A percentile compares a stretch with the other conserved stretches of the same genome.
phyloP scores from a whole-genome alignment of 2,329 filamentous ascomycete genomes.

The Lachnellula cervina region DNA sequence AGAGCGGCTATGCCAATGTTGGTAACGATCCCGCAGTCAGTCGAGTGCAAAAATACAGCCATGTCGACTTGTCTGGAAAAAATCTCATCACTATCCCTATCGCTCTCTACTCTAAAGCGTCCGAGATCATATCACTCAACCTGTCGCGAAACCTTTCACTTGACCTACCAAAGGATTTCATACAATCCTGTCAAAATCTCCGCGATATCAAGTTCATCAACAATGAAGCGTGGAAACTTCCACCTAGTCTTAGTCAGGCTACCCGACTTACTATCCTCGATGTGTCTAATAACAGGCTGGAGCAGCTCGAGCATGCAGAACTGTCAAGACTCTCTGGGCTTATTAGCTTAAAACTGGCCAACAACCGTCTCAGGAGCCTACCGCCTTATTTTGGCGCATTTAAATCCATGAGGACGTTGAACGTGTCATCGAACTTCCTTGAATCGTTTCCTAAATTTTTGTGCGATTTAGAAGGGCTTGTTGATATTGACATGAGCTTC shows the following conservation, averaged over 20 bases:
- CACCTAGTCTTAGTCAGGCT: slow-evolving; percentile 77
- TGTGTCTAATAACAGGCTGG: slow-evolving; percentile 88
- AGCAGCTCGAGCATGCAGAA: slow-evolving; percentile 80
- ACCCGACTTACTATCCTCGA: slow-evolving; percentile 81
- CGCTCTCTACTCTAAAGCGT: slow-evolving; percentile 82
- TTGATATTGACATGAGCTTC: slow-evolving; percentile 95
- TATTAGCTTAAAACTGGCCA: slow-evolving; percentile 86
- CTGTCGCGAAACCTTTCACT: slow-evolving; percentile 87
- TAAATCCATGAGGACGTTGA: slow-evolving; percentile 72
- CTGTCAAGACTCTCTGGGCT: slow-evolving; percentile 70
- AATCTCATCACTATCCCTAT: slow-evolving; percentile 96
- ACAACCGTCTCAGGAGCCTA: slow-evolving; percentile 78
- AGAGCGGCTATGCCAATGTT: slow-evolving; percentile 70
- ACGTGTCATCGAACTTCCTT: slow-evolving; percentile 90
- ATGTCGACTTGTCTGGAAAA: slow-evolving; percentile 84
- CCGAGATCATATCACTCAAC: slow-evolving; percentile 92
- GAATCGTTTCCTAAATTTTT: slow-evolving; percentile 81
- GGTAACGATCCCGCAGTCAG: slow-evolving; percentile 76
- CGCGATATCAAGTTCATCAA: slow-evolving; percentile 94
- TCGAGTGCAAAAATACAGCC: slow-evolving; percentile 85
- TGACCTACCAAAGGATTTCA: slow-evolving; percentile 92
- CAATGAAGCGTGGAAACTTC: slow-evolving; percentile 84
- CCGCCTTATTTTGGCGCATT: slow-evolving; percentile 82
- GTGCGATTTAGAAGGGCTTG: slow-evolving; percentile 73
- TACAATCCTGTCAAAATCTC: slow-evolving; percentile 85